phyloP scores from a whole-genome alignment of 2,329 filamentous ascomycete species.

The Plenodomus lindquistii region DNA sequence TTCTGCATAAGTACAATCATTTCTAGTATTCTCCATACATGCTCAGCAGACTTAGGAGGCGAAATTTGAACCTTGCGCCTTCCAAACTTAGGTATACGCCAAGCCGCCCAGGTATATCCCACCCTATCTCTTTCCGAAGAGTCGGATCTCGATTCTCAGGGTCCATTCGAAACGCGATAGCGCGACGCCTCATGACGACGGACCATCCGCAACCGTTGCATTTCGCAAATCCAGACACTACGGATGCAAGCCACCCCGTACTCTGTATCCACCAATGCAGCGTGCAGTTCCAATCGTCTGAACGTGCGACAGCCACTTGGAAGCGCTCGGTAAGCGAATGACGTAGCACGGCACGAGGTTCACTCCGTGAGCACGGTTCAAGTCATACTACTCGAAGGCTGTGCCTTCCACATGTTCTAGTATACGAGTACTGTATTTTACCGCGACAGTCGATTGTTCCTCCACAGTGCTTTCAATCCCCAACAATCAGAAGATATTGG shows the following conservation, averaged over 20 bases:
- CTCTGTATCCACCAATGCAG: not conserved
- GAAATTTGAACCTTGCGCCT: not conserved
- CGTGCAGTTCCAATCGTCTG: constrained; percentile 7
- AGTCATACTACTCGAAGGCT: not conserved
- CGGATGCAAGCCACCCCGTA: not conserved
- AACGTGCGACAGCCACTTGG: constrained; percentile 10
- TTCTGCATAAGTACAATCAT: no score
- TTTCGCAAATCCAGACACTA: not conserved
- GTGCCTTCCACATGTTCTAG: not conserved
- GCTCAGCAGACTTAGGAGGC: no score
- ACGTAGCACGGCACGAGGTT: constrained; percentile 6
- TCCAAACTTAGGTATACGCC: not conserved
- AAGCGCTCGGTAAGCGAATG: constrained; percentile 12
- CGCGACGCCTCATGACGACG: not conserved
- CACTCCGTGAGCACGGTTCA: not conserved
- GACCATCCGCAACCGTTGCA: not conserved
- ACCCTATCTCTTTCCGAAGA: not conserved
- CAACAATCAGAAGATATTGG: not conserved
- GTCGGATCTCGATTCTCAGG: not conserved
- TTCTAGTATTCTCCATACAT: no score
- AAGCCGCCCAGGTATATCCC: not conserved
- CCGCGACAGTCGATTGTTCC: not conserved
- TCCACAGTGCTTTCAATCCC: not conserved
- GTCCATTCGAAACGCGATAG: not conserved
- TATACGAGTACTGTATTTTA: no score